These are phyloP conservation scores for Skeletonema tropicum DNA, from an alignment of 108 stramenopile genomes.

Conservation along the genomic window DNA sequence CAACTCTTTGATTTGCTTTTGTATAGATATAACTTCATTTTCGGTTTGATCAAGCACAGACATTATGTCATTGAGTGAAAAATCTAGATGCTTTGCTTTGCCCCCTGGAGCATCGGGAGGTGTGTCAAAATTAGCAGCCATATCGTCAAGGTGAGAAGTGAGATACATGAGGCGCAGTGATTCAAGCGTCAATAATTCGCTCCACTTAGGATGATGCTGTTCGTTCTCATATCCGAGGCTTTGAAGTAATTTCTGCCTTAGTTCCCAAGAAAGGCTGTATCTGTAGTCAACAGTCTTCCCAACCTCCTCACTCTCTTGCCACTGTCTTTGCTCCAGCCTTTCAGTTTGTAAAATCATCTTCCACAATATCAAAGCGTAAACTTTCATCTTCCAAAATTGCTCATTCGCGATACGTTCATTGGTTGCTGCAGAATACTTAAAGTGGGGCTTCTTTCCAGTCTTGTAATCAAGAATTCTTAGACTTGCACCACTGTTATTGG, in stretches of 20 bases:
- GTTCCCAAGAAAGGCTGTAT: conserved; percentile 38
- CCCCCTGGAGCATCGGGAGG: conserved; percentile 23
- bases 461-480: conserved; percentile 88
- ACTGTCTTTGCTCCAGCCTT: conserved; percentile 5
- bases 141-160: conserved; percentile 54
- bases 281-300: conserved; percentile 17
- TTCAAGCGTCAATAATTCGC: conserved; percentile 48
- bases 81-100: conserved; percentile 63
- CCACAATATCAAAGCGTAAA: conserved; percentile 80
- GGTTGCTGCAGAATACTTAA: conserved; percentile 75
- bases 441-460: conserved; percentile 86
- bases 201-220: conserved; percentile 19
- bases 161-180: conserved; percentile 77
- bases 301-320: neutral
- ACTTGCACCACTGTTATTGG: neutral
- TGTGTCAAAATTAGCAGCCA: conserved; percentile 10
- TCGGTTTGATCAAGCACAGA: conserved; percentile 53
- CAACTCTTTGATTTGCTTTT: conserved; percentile 55
- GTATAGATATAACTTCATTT: conserved; percentile 57
- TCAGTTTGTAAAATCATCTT: conserved; percentile 55
- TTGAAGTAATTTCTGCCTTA: conserved; percentile 35
- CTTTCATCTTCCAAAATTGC: conserved; percentile 84
- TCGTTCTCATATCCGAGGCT: conserved; percentile 6
- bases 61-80: conserved; percentile 60
- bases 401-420: conserved; percentile 80